These are phyloP conservation scores for Cymbopogon flexuosus DNA, from an alignment of 202 grass and related monocot species.

Conservation along the genomic window DNA sequence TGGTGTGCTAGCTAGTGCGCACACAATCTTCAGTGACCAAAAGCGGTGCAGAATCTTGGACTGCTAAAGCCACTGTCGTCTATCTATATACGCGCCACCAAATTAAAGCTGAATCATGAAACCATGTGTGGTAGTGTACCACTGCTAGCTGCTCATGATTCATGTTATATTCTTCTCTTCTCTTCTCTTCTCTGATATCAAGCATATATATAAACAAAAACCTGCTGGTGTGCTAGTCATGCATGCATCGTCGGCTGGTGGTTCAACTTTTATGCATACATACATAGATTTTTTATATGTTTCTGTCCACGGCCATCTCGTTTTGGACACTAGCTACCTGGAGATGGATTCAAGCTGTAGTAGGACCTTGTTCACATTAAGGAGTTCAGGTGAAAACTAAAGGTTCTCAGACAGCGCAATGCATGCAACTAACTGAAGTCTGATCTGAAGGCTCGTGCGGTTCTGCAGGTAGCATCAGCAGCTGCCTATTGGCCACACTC, in stretches of 20 bases:
- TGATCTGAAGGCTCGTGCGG: neutral
- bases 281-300: too few relatives aligned
- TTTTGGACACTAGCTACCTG: neutral
- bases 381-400: neutral
- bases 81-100: neutral
- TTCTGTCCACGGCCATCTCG: neutral
- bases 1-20: neutral
- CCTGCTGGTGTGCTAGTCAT: neutral
- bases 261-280: neutral
- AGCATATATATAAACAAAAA: neutral
- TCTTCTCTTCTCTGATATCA: neutral
- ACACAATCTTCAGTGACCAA: slow-evolving; percentile 30
- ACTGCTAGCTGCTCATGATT: neutral
- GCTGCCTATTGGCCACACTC: neutral
- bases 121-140: neutral
- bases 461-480: neutral
- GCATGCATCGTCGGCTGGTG: neutral
- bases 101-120: slow-evolving; percentile 37
- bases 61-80: slow-evolving; percentile 20
- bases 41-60: slow-evolving; percentile 35
- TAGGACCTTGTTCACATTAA: neutral
- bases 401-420: neutral
- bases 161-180: neutral
- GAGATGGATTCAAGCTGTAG: neutral
- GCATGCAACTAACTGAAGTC: too few relatives aligned